phyloP scores from a whole-genome alignment of 306 rosid genomes.

The Heteromeles arbutifolia region DNA sequence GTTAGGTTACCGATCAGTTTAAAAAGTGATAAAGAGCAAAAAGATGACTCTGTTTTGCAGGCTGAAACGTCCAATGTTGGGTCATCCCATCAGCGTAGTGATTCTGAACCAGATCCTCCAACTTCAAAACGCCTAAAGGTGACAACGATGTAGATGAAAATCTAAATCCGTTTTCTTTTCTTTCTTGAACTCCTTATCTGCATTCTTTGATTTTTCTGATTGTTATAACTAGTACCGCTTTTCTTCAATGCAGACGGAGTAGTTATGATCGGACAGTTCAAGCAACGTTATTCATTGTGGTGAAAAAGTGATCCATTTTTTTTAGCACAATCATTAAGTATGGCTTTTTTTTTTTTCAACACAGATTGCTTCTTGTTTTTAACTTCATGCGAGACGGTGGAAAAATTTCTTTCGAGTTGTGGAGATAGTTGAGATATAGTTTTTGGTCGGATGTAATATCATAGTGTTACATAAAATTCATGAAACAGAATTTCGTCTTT shows the following conservation, averaged over 20 bases:
- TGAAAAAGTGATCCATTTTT: background rate
- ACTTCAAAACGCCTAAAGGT: constrained; percentile 89
- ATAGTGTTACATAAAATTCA: background rate
- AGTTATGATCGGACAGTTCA: background rate
- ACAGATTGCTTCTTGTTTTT: background rate
- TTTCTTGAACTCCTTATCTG: background rate
- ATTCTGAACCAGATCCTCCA: constrained; percentile 46
- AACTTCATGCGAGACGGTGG: constrained; percentile 2
- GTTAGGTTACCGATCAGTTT: background rate
- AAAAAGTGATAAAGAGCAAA: background rate
- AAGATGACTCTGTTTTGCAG: constrained; percentile 12
- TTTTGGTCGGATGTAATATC: background rate
- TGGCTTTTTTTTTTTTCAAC: background rate
- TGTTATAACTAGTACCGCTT: background rate
- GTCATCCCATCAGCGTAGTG: constrained; percentile 46
- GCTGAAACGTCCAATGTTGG: constrained; percentile 39
- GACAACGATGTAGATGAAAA: background rate
- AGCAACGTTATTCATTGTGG: background rate
- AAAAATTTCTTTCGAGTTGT: background rate
- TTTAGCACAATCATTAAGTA: background rate
- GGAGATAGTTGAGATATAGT: background rate
- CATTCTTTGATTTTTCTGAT: background rate
- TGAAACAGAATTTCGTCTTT: background rate
- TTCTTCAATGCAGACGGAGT: constrained; percentile 21
- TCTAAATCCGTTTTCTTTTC: background rate